Evolutionary conservation across 441 rosid species (phyloP), one percentile per base, ranked within the genome.

Genomic region (Erodium trifolium): DNA sequence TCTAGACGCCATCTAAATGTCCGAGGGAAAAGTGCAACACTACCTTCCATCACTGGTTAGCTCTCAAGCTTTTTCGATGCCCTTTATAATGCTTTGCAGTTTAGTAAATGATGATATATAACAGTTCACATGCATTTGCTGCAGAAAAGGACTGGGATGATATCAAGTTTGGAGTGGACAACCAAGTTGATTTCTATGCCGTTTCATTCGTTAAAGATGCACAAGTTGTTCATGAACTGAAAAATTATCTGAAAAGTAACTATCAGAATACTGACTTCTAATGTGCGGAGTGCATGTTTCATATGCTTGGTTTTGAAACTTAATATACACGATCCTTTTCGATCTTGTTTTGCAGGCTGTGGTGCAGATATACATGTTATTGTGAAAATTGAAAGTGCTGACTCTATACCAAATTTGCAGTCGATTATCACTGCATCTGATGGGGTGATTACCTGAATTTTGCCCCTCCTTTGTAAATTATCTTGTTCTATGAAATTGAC

Each of bases 141-240:
- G 75, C 88, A 94, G 97, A 94, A 55, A 94, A 92, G 83, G 99
- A 94, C 73, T 92, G 97, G 99, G 98, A 94, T 77, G 99, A 92
- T 78, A 92, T 92, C 78, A 94, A 87, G 78, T 94, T 94, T 71
- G 93, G 99, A 75, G 98, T 90, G 66, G 97, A 92, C 79, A 92
- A 90, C 76, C 71, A 83, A 85, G 98, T 94, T 68, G 97, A 92
- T 81, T 94, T 87, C 69, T 90, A 92, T 80, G 99, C 97, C 19
- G 97, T 94, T 79, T 94, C 97, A 14, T 90, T 94, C 70, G 98
- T 94, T 68, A 94, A 94, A 81, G 99, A 92, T 83, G 98, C 97
- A 63, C 85, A 94, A 84, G 98, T 94, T 53, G 98, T 94, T 77
- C 96, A 92, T 68, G 99, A 94, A 78, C 78, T 94, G 84, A 92